These are phyloP conservation scores for Colletotrichum sojae DNA, from an alignment of 2,329 filamentous ascomycete species.

Conservation along the genomic window DNA sequence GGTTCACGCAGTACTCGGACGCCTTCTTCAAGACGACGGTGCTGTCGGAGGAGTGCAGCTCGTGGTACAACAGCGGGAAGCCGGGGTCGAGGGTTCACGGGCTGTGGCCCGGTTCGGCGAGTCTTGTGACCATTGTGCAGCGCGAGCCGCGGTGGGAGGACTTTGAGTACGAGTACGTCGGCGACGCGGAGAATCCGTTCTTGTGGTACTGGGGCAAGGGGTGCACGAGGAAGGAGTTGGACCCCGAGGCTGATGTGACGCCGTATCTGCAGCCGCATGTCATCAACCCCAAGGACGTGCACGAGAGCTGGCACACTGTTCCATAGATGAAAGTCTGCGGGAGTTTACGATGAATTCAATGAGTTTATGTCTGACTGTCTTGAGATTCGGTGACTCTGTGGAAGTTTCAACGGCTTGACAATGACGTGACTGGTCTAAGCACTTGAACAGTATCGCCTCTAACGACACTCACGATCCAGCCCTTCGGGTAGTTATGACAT, in stretches of 20 bases:
- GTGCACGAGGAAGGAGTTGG: slow-evolving; percentile 71
- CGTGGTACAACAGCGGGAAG: slow-evolving; percentile 79
- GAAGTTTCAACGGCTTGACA: too few relatives aligned
- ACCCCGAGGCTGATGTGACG: slow-evolving; percentile 71
- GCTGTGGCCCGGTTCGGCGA: slow-evolving; percentile 78
- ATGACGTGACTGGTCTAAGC: too few relatives aligned
- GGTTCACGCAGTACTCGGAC: slow-evolving; percentile 73
- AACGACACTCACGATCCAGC: not conserved
- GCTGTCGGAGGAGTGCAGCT: slow-evolving; percentile 74
- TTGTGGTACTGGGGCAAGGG: slow-evolving; percentile 78
- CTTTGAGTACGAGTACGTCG: slow-evolving; percentile 64
- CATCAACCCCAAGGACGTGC: slow-evolving; percentile 72
- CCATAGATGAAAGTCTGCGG: slow-evolving; percentile 44
- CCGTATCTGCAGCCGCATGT: slow-evolving; percentile 72
- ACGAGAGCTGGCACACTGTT: slow-evolving; percentile 77
- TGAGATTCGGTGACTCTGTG: too few relatives aligned
- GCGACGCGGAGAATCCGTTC: slow-evolving; percentile 64
- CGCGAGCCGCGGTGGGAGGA: slow-evolving; percentile 70
- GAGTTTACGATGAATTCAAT: not conserved
- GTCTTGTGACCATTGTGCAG: slow-evolving; percentile 72
- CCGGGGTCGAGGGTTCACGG: slow-evolving; percentile 76
- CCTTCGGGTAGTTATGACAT: not conserved
- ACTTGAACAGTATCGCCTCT: not conserved
- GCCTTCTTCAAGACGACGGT: slow-evolving; percentile 69
- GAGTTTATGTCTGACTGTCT: not conserved